Evolutionary conservation across 2,329 filamentous ascomycete species (phyloP), one percentile per base, ranked within the genome.

Genomic region (Xylariaceae sp.): DNA sequence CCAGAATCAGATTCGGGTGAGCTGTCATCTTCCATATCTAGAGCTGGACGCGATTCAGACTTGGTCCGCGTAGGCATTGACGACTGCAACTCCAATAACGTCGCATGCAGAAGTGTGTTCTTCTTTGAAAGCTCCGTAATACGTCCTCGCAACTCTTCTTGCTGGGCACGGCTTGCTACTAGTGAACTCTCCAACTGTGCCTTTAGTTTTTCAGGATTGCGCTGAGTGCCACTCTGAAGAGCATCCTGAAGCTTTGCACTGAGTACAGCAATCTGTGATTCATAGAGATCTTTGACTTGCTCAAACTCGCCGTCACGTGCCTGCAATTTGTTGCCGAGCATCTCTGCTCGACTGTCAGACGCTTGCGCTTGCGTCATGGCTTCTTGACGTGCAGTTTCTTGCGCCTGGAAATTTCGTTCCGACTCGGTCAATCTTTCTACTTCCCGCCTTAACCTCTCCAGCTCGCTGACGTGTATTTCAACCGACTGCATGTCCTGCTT

Each of bases 401-500:
- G 74, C 32, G 79, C 77, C 54, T 88, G 81, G 41, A 78, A 76
- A 35, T 81, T 76, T 2, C 79, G 73, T 46, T 87, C 72, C 16
- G 76, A 73, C 13, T 73, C 71, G n/a, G 78, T 76, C 19, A 87
- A 66, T 19, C 76, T 72, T 17, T 74, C 68, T 2, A 85, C 73
- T 50, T 86, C 77, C 1, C 65, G 65, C 43, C 74, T 75, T 13
- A 88, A 65, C 26, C 71, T 67, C 44, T 80, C 74, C 35, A 85
- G 64, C 51, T 87, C 80, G 37, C 74, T 72, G 3, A 78, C 67
- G 38, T 78, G 76, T 13, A 76, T 72, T 54, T 85, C 76, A 26
- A 83, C 72, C 9, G 79, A 75, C 52, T 82, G 74, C 50, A 83
- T 68, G 41, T 79, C 77, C 54, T 88, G 83, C 45, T 79, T 73